A percentile compares a stretch with the other conserved stretches of the same genome.
phyloP scores from a whole-genome alignment of 1,284 basidiomycete species.

The Cronartium ribicola region DNA sequence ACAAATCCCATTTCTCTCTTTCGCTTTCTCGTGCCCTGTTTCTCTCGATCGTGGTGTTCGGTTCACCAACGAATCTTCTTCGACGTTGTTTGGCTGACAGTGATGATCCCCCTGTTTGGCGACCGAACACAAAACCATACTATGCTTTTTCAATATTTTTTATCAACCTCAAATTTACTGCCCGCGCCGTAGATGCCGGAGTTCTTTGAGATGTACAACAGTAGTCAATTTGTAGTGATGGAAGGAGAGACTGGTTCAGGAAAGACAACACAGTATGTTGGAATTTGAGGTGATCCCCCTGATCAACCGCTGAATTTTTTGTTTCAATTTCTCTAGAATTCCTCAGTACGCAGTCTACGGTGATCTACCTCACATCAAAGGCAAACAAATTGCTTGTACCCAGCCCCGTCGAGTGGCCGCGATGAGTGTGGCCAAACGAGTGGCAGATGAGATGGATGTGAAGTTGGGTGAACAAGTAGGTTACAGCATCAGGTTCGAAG shows the following conservation, averaged over 20 bases:
- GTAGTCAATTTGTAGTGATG: constrained; percentile 88
- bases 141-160: neutral
- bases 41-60: constrained; percentile 16
- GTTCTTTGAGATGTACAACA: constrained; percentile 78
- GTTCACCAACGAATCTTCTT: constrained; percentile 35
- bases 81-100: constrained; percentile 35
- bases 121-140: constrained; percentile 9
- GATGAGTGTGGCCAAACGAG: constrained; percentile 97
- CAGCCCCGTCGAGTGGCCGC: constrained; percentile 95
- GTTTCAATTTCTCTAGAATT: constrained; percentile 56
- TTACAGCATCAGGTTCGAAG: constrained; percentile 98
- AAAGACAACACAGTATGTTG: constrained; percentile 86
- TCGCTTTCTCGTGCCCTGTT: neutral
- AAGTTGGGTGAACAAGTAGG: constrained; percentile 89
- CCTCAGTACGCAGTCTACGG: constrained; percentile 93
- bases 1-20: neutral
- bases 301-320: neutral
- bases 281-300: neutral
- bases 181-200: constrained; percentile 64
- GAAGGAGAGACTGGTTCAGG: constrained; percentile 97
- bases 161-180: no score
- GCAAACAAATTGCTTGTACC: constrained; percentile 91
- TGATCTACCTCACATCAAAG: constrained; percentile 80
- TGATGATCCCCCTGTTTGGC: constrained; percentile 14
- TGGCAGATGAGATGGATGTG: constrained; percentile 97